Evolutionary conservation across 176 grass and related monocot genomes (phyloP).

Genomic region (bread wheat (Triticum aestivum)): DNA sequence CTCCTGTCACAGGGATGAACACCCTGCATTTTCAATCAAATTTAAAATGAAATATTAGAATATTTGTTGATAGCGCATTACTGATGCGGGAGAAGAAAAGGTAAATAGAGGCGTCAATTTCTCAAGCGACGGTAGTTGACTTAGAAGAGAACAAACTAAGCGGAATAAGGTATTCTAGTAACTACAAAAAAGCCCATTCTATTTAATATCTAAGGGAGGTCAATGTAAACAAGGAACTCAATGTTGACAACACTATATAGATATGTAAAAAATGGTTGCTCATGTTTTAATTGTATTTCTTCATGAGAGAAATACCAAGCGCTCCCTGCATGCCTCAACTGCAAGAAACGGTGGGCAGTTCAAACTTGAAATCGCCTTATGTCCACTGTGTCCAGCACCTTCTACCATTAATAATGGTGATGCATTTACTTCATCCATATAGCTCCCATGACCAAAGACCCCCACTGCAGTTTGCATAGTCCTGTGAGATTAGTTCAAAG

Average conservation of each 20-base stretch:
- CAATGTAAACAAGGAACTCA: background rate
- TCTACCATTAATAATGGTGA: constrained; percentile 53
- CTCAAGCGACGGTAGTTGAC: too few species aligned
- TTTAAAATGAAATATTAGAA: too few species aligned
- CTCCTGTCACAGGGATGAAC: constrained; percentile 85
- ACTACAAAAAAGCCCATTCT: too few species aligned
- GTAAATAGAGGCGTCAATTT: too few species aligned
- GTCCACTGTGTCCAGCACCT: constrained; percentile 57
- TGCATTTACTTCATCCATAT: too few species aligned
- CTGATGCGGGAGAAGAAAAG: too few species aligned
- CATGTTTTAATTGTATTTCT: background rate
- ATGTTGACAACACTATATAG: too few species aligned
- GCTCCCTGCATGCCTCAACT: constrained; percentile 73
- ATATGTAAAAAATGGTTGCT: background rate
- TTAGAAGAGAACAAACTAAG: too few species aligned
- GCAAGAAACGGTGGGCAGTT: constrained; percentile 56
- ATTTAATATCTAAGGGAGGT: too few species aligned
- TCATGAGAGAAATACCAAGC: constrained; percentile 51
- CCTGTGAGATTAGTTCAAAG: constrained; percentile 27
- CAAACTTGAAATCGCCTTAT: constrained; percentile 53
- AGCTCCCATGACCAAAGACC: too few species aligned
- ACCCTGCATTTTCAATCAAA: too few species aligned
- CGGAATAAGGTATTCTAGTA: background rate
- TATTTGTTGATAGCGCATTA: too few species aligned
- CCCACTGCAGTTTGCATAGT: constrained; percentile 95